Base-by-base conservation (phyloP, 2,329 filamentous ascomycete genomes). In the Pezicula rhizophila region DNA sequence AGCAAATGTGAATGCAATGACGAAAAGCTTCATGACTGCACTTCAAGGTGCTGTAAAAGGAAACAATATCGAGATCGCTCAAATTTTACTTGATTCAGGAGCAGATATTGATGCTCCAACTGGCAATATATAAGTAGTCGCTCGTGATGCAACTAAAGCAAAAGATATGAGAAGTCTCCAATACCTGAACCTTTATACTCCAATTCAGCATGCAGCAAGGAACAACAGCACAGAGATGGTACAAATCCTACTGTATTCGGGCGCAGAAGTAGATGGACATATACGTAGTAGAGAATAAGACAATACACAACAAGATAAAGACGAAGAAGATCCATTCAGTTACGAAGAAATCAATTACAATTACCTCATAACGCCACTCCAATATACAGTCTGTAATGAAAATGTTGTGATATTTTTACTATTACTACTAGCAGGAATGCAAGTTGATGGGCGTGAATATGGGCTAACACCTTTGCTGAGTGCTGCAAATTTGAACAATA, bases 11-110 rank as follows among this genome's bases (percentile, higher is more conserved):
- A 47, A 52, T 15, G 18, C 45, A 31, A 45, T 50, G 45, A 48
- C 45, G n/a, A 14, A 42, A 28, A 40, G 26, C 28, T 45, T 34
- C 11, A 48, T 51, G n/a, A 53, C 51, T 7, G 35, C 37, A 10
- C 42, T 53, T 38, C 51, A 53, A 51, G 42, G 26, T 25, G 51
- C 51, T 44, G 51, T 48, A 6, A 11, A 42, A 8, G 37, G n/a
- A 15, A 37, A 40, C 18, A 25, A 47, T n/a, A n/a, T 45, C 14
- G 52, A 48, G 14, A 47, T 45, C 14, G 43, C 46, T 20, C 40
- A 51, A 20, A 28, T 49, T 41, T 73, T 87, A 31, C 70, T 87
- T 14, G 72, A 70, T 14, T 80, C 82, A 0, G 84, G 84, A 12
- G 52, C 54, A 2, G 46, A 56, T 45, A 31, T 53, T 15, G 25